A percentile compares a stretch with the other conserved stretches of the same genome.
phyloP scores from a whole-genome alignment of 768 basidiomycete genomes.

The Boletus tylopilopsis region DNA sequence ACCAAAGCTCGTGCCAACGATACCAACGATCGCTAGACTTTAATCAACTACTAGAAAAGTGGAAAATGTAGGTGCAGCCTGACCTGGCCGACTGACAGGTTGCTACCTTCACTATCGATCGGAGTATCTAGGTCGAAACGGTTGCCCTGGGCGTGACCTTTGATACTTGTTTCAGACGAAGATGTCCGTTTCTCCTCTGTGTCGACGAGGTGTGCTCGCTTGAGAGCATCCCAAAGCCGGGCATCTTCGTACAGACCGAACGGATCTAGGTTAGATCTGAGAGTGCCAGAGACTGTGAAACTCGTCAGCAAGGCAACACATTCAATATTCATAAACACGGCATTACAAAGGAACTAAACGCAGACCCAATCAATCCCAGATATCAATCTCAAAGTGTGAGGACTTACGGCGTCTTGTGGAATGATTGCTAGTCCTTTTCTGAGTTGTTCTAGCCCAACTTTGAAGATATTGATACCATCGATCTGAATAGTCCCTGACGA shows the following conservation, averaged over 20 bases:
- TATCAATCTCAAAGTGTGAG: not conserved
- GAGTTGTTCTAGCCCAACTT: slow-evolving; percentile 72
- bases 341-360: slow-evolving; percentile 38
- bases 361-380: not conserved
- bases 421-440: slow-evolving; percentile 71
- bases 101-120: slow-evolving; percentile 84
- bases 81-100: slow-evolving; percentile 65
- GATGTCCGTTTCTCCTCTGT: slow-evolving; percentile 23
- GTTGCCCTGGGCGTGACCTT: slow-evolving; percentile 38
- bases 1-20: slow-evolving; percentile 88
- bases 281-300: slow-evolving; percentile 63
- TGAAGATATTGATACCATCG: slow-evolving; percentile 82
- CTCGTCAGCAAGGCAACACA: slow-evolving; percentile 8
- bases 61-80: not conserved
- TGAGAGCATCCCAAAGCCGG: slow-evolving; percentile 83
- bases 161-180: slow-evolving; percentile 31
- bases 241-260: slow-evolving; percentile 79
- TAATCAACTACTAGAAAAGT: slow-evolving; percentile 23
- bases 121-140: slow-evolving; percentile 81
- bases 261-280: slow-evolving; percentile 87
- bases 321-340: slow-evolving; percentile 2
- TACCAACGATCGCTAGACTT: slow-evolving; percentile 70
- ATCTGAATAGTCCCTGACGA: slow-evolving; percentile 69
- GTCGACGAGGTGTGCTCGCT: slow-evolving; percentile 79
- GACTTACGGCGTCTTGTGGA: slow-evolving; percentile 60